Evolutionary conservation across 2,329 filamentous ascomycete species (phyloP).

Genomic region (Xylariaceae sp.): DNA sequence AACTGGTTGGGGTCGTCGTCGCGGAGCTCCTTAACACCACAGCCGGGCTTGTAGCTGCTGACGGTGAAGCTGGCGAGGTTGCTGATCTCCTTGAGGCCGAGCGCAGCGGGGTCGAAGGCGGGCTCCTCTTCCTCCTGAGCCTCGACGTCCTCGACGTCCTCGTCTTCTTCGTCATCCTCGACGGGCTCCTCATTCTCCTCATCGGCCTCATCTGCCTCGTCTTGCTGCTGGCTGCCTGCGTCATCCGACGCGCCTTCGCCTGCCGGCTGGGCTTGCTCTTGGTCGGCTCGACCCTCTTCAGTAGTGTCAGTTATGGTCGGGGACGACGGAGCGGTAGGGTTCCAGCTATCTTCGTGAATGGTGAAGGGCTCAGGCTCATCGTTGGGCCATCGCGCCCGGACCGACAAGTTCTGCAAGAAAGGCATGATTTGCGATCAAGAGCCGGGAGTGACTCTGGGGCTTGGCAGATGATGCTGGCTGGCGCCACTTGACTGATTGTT

Average conservation of each 20-base stretch:
- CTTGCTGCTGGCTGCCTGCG: slow-evolving; percentile 4
- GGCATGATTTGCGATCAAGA: no score
- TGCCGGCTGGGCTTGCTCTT: no score
- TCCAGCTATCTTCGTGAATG: no score
- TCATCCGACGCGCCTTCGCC: not conserved
- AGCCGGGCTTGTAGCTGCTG: slow-evolving; percentile 73
- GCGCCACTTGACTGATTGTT: no score
- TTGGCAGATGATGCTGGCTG: no score
- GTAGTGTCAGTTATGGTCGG: no score
- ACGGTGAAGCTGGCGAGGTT: slow-evolving; percentile 79
- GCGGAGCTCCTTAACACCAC: slow-evolving; percentile 67
- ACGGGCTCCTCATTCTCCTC: slow-evolving; percentile 14
- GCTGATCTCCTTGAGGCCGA: slow-evolving; percentile 72
- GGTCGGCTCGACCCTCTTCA: no score
- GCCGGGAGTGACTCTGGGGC: no score
- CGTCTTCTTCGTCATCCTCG: slow-evolving; percentile 23
- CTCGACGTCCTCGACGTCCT: slow-evolving; percentile 26
- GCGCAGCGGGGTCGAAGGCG: slow-evolving; percentile 44
- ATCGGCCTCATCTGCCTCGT: slow-evolving; percentile 21
- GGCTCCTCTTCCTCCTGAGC: slow-evolving; percentile 29
- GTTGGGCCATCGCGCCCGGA: no score
- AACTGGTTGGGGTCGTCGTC: slow-evolving; percentile 65
- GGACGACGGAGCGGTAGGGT: no score
- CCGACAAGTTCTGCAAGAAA: no score
- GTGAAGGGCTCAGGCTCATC: no score